Base-by-base conservation (phyloP, 805 yeast genomes). In the Metschnikowia kunwiensis region DNA sequence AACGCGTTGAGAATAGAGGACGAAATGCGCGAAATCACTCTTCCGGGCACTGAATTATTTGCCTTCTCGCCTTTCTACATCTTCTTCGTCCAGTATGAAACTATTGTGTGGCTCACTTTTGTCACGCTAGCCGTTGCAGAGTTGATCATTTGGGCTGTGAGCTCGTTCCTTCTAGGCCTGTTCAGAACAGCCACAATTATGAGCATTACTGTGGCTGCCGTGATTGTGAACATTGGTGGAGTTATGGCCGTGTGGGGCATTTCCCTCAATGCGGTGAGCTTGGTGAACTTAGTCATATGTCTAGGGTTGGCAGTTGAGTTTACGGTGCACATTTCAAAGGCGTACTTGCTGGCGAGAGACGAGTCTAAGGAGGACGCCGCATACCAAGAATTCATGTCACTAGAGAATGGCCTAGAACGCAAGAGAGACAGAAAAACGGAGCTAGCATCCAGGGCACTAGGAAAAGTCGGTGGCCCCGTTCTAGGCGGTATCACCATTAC, bases 61-160 rank as follows among this genome's bases (percentile, higher is more conserved):
- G 95, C 97, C 1, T 89, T 86, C 59, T 86, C 96, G 2, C 94
- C 94, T 18, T 91, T 91, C 60, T 91, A 93, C 65, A 79, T 93
- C 19, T 91, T 82, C 59, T 91, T 91, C 55, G 95, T 86, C 12
- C 97, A 91, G 64, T 91, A 91, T 60, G 71, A 69, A 28, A 68
- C 84, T 0, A 78, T 91, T 22, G 63, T 82, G 7, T 42, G 55
- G n/a, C 61, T 81, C 39, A 75, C 96, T 0, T 56, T 81, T 31
- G 55, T 61, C 5, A 60, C 86, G 40, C 45, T 86, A 3, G 54
- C 59, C 0, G 51, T 70, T 3, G 94, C 93, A 0, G 51, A 76
- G 13, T 35, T 61, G 3, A 58, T 77, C 3, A 75, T 86, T 1
- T 72, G 79, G 54, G 31, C 66, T 0, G 63, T 80, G 8, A 66